phyloP scores from a whole-genome alignment of 2,329 filamentous ascomycete genomes.

The Apiospora saccharicola region DNA sequence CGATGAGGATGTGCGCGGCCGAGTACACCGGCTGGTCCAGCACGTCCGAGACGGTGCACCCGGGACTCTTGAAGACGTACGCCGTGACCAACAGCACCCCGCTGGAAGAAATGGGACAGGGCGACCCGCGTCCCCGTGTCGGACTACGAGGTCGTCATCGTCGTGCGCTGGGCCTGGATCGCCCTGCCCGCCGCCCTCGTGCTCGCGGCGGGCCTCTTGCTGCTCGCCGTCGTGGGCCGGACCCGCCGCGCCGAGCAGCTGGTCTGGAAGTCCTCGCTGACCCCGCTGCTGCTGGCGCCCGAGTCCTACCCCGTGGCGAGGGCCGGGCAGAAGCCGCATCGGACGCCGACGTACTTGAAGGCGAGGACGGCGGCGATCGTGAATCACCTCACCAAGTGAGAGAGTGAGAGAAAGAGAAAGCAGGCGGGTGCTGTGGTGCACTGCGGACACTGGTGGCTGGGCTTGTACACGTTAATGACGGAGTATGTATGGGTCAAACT shows the following conservation, averaged over 20 bases:
- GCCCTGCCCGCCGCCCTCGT: constrained; percentile 6
- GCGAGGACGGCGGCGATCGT: background rate
- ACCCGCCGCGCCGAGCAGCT: constrained; percentile 20
- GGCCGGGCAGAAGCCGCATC: background rate
- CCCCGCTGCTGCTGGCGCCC: constrained; percentile 11
- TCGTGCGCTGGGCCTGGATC: constrained; percentile 3
- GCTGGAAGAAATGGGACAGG: background rate
- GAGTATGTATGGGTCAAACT: no score
- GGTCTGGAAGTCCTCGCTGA: constrained; percentile 22
- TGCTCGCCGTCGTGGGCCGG: background rate
- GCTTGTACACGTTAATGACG: no score
- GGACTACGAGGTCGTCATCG: background rate
- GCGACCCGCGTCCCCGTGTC: background rate
- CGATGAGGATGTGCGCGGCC: background rate
- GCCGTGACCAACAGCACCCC: background rate
- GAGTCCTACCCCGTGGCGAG: background rate
- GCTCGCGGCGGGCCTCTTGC: background rate
- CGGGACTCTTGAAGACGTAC: background rate
- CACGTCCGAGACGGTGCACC: background rate
- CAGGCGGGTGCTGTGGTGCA: no score
- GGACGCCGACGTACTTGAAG: background rate
- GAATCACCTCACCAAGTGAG: constrained; percentile 20
- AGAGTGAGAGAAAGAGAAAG: background rate
- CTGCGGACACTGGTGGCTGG: no score
- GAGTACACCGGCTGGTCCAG: background rate